A percentile compares a stretch with the other conserved stretches of the same genome.
Conservation (phyloP, 148 eudicot species). For the Rheum nobile region DNA sequence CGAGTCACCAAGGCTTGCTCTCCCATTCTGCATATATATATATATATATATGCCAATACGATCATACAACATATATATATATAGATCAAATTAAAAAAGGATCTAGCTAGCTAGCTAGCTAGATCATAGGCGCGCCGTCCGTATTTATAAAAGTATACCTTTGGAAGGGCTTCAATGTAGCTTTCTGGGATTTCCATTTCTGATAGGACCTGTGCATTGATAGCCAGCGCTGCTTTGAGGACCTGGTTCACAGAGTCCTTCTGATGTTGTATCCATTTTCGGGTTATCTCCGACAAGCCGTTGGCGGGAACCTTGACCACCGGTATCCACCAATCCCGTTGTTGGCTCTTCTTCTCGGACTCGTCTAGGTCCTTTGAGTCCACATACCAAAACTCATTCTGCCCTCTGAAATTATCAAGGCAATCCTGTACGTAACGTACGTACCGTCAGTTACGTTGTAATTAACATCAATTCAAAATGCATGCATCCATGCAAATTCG, state of each 20-base stretch:
- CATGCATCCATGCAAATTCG: neutral
- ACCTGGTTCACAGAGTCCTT: constrained; percentile 55
- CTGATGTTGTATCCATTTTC: constrained; percentile 43
- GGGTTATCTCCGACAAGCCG: constrained; percentile 33
- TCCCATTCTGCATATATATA: constrained; percentile 64
- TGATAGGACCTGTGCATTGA: constrained; percentile 37
- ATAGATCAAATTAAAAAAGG: no score
- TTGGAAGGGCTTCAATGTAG: constrained; percentile 52
- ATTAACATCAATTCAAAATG: neutral
- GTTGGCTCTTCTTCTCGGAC: constrained; percentile 17
- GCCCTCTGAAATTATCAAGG: constrained; percentile 43
- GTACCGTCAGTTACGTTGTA: no score
- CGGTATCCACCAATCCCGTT: constrained; percentile 48
- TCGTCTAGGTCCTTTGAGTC: constrained; percentile 28
- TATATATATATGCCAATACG: no score
- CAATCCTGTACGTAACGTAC: constrained; percentile 43
- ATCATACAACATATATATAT: no score
- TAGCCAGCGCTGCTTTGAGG: constrained; percentile 50
- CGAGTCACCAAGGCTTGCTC: constrained; percentile 71
- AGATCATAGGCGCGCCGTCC: no score
- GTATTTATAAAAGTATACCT: constrained; percentile 22
- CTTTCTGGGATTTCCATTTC: constrained; percentile 48
- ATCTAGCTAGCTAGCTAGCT: no score
- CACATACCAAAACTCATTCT: constrained; percentile 33
- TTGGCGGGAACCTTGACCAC: constrained; percentile 33